Evolutionary conservation across 2,329 filamentous ascomycete species (phyloP), one percentile per base, ranked within the genome.

Genomic region (Byssochlamys sp.): DNA sequence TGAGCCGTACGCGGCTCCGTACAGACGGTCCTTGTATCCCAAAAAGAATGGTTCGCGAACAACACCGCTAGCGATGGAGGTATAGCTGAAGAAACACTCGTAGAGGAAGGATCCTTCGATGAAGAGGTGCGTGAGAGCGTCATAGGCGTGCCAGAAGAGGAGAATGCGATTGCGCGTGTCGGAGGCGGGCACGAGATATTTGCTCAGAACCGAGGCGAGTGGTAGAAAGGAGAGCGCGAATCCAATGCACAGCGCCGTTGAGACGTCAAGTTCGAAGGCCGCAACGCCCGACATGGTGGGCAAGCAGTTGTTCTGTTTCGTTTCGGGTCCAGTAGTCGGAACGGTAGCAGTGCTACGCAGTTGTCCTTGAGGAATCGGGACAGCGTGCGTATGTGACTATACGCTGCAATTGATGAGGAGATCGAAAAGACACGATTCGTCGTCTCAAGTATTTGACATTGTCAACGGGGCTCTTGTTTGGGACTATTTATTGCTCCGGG

Each of bases 141-240:
- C 91, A 76, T 95, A 95, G 39, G 89, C 82, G 77, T 96, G 91
- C 92, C 92, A 96, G 75, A 95, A 83, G 80, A 96, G 96, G 62
- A 96, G 85, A 69, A 89, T 77, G 60, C 91, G 90, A 57, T 84
- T 82, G 39, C 76, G 70, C 1, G 81, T 74, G 10, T 84, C 78
- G 1, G 77, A 67, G 19, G 75, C 69, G 3, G 86, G 82, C 27
- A 88, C 78, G 9, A 81, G 69, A 49, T 67, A 65, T 19, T 73
- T 65, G 49, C 80, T 81, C 55, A 77, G 71, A 29, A 74, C 28
- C 67, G 81, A 82, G 53, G 83, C 81, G 55, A 76, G 69, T 26
- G 75, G 75, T 65, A 85, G 79, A 52, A 85, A 77, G 2, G 75
- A 75, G 53, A 84, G 74, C 26, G 80, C 78, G 50, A 80, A 77